Evolutionary conservation across 768 basidiomycete genomes (phyloP).

Genomic region (Hypholoma fasciculare): DNA sequence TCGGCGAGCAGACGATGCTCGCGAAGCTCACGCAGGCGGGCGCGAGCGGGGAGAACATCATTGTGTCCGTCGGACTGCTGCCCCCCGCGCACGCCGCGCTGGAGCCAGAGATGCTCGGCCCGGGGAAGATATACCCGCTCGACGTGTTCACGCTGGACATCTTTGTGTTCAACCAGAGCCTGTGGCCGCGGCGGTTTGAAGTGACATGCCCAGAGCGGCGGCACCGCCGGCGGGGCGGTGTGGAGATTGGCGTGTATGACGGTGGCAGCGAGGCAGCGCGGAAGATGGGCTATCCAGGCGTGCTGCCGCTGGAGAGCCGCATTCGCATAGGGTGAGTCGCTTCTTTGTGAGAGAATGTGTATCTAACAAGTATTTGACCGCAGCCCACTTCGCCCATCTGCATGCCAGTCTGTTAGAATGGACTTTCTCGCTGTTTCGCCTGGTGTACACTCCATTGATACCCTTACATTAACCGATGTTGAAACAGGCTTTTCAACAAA

Average conservation of each 20-base stretch:
- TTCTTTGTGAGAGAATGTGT: neutral
- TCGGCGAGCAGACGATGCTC: slow-evolving; percentile 37
- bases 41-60: slow-evolving; percentile 53
- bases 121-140: slow-evolving; percentile 64
- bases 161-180: slow-evolving; percentile 83
- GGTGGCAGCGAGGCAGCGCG: slow-evolving; percentile 28
- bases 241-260: slow-evolving; percentile 25
- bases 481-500: slow-evolving; percentile 74
- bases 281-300: slow-evolving; percentile 54
- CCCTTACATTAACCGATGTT: slow-evolving; percentile 71
- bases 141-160: slow-evolving; percentile 82
- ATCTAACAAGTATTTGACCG: neutral
- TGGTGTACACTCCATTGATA: slow-evolving; percentile 77
- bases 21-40: slow-evolving; percentile 28
- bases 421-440: slow-evolving; percentile 79
- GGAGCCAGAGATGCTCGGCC: slow-evolving; percentile 23
- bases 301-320: slow-evolving; percentile 76
- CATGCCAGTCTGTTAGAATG: slow-evolving; percentile 87
- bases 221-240: slow-evolving; percentile 41
- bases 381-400: slow-evolving; percentile 77
- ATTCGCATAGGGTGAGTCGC: slow-evolving; percentile 74
- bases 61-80: slow-evolving; percentile 67
- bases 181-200: slow-evolving; percentile 77
- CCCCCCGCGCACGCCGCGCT: slow-evolving; percentile 20
- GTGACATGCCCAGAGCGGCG: slow-evolving; percentile 64